Conservation (phyloP, 1,284 basidiomycete genomes). For the Termitomyces sp. region DNA sequence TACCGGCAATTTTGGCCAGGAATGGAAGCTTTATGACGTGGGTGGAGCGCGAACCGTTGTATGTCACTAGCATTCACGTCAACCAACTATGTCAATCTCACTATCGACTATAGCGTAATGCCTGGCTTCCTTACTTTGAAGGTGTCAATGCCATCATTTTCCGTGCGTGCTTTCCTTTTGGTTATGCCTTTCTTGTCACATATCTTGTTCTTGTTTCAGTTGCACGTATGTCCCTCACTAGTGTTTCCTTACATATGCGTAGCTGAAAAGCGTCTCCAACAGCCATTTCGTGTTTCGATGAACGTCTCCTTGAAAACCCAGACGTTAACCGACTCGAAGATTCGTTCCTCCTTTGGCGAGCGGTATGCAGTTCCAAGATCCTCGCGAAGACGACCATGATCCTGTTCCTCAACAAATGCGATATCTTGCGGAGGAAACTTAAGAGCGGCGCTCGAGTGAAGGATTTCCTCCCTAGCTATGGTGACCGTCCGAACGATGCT, state of each 20-base stretch:
- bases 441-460: conserved; percentile 49
- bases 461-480: conserved; percentile 55
- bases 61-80: conserved; percentile 13
- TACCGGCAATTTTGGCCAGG: conserved; percentile 26
- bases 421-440: conserved; percentile 55
- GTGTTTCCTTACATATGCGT: background rate
- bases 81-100: conserved; percentile 2
- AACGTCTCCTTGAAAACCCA: conserved; percentile 54
- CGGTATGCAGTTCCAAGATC: conserved; percentile 49
- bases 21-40: conserved; percentile 49
- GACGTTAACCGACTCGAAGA: conserved; percentile 61
- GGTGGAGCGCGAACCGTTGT: conserved; percentile 49
- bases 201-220: conserved; percentile 18
- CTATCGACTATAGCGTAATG: conserved; percentile 34
- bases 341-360: conserved; percentile 59
- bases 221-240: conserved; percentile 24
- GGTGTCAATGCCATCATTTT: conserved; percentile 64
- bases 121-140: conserved; percentile 65
- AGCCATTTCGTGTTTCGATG: conserved; percentile 62
- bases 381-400: conserved; percentile 53
- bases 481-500: conserved; percentile 51
- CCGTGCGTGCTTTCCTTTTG: conserved; percentile 25
- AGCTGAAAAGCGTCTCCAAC: conserved; percentile 15
- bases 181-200: background rate
- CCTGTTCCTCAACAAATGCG: conserved; percentile 65